These are phyloP conservation scores for Fagopyrum tataricum DNA, from an alignment of 148 eudicot genomes.

Conservation along the genomic window DNA sequence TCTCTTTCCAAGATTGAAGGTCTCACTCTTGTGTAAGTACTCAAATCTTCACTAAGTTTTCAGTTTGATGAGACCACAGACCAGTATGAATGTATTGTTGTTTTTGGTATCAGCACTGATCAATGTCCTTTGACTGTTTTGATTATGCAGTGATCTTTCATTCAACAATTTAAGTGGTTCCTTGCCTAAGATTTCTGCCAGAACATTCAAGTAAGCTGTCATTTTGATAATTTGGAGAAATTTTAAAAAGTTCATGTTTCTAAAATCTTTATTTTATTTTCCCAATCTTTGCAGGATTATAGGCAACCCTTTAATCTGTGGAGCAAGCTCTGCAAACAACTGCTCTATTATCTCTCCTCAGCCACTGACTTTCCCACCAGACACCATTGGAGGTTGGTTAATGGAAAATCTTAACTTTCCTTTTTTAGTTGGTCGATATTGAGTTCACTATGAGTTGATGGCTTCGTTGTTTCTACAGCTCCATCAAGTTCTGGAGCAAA, in stretches of 20 bases:
- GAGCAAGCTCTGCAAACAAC: conserved; percentile 38
- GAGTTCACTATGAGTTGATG: neutral
- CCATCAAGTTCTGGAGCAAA: conserved; percentile 34
- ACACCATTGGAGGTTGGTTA: conserved; percentile 41
- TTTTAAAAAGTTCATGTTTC: neutral
- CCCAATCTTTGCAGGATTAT: conserved; percentile 39
- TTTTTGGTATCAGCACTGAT: neutral
- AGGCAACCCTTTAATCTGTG: conserved; percentile 77
- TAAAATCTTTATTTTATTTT: conserved; percentile 6
- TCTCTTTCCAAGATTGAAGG: conserved; percentile 53
- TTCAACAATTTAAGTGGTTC: conserved; percentile 85
- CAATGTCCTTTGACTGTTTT: neutral
- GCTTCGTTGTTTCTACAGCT: conserved; percentile 24
- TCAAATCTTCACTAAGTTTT: conserved; percentile 1
- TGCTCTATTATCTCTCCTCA: conserved; percentile 66
- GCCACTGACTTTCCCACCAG: conserved; percentile 66
- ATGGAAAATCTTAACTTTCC: neutral
- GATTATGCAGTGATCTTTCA: conserved; percentile 60
- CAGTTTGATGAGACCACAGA: neutral
- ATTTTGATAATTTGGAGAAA: neutral
- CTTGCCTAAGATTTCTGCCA: conserved; percentile 64
- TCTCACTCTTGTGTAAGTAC: conserved; percentile 74
- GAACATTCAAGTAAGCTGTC: conserved; percentile 61
- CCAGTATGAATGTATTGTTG: neutral
- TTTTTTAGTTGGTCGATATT: neutral